Conservation (phyloP, 2,329 filamentous ascomycete species). For the Ceratocystis albifundus region DNA sequence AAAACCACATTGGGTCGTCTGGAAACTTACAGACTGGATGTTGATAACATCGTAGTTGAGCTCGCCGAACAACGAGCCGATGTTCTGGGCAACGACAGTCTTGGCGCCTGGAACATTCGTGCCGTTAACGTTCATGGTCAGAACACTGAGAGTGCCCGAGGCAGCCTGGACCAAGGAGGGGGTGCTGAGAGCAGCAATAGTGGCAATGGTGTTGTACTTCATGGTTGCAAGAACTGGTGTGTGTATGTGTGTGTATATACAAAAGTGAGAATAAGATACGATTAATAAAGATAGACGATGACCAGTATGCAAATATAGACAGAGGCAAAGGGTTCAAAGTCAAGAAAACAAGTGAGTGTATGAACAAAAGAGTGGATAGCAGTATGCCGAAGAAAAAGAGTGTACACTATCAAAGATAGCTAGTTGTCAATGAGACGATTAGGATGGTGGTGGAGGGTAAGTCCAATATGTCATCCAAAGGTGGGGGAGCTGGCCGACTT, state of each 20-base stretch:
- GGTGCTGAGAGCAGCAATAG: conserved; percentile 17
- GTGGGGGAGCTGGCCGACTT: background rate
- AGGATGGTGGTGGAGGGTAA: background rate
- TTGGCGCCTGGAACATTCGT: conserved; percentile 52
- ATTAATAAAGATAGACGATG: background rate
- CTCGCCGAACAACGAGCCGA: conserved; percentile 45
- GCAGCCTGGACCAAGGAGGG: conserved; percentile 19
- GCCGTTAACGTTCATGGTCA: conserved; percentile 52
- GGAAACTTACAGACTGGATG: conserved; percentile 45
- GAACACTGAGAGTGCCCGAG: conserved; percentile 36
- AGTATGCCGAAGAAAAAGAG: background rate
- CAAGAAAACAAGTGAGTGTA: background rate
- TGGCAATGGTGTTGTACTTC: conserved; percentile 20
- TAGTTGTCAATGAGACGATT: background rate
- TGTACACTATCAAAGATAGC: conserved; percentile 4
- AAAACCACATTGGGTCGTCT: too few relatives aligned
- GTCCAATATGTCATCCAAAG: background rate
- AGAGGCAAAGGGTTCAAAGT: background rate
- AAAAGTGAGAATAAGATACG: background rate
- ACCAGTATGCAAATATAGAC: background rate
- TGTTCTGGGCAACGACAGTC: conserved; percentile 42
- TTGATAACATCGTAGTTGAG: conserved; percentile 52
- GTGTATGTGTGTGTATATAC: background rate
- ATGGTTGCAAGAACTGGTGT: background rate
- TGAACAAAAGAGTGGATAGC: too few relatives aligned